phyloP scores from a whole-genome alignment of 768 basidiomycete species.

The Boletus reticulatus region DNA sequence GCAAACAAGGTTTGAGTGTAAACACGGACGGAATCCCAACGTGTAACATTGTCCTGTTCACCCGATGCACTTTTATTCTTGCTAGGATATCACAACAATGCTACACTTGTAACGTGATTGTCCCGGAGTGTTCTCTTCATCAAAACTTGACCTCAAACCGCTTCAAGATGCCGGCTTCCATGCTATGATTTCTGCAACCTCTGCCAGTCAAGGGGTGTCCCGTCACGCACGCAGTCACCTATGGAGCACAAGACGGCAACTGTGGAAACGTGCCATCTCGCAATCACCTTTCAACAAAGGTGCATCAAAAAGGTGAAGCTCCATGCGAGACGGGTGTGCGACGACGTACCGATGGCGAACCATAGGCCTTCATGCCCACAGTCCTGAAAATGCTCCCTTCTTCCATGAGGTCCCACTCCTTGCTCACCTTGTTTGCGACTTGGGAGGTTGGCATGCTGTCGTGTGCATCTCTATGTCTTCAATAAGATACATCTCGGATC shows the following conservation, averaged over 20 bases:
- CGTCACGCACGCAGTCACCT: constrained; percentile 7
- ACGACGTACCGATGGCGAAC: constrained; percentile 27
- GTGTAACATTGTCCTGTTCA: too few species aligned
- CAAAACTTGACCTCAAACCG: constrained; percentile 19
- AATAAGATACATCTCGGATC: neutral
- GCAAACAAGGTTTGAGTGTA: too few species aligned
- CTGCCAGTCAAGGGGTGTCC: neutral
- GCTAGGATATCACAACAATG: too few species aligned
- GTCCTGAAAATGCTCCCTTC: too few species aligned
- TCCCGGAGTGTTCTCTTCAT: neutral
- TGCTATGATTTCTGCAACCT: constrained; percentile 26
- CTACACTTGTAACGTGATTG: too few species aligned
- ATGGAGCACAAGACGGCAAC: constrained; percentile 30
- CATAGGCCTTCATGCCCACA: constrained; percentile 36
- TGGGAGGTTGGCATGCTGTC: constrained; percentile 42
- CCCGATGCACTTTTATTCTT: too few species aligned
- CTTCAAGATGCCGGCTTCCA: constrained; percentile 29
- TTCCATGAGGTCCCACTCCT: constrained; percentile 59
- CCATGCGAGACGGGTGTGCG: neutral
- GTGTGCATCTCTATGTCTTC: constrained; percentile 46
- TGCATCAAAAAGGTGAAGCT: neutral
- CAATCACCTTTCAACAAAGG: constrained; percentile 19
- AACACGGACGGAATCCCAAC: too few species aligned
- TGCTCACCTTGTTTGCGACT: constrained; percentile 44
- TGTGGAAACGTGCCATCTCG: constrained; percentile 26